phyloP scores from a whole-genome alignment of 129 eudicot species.

The Arctium lappa region DNA sequence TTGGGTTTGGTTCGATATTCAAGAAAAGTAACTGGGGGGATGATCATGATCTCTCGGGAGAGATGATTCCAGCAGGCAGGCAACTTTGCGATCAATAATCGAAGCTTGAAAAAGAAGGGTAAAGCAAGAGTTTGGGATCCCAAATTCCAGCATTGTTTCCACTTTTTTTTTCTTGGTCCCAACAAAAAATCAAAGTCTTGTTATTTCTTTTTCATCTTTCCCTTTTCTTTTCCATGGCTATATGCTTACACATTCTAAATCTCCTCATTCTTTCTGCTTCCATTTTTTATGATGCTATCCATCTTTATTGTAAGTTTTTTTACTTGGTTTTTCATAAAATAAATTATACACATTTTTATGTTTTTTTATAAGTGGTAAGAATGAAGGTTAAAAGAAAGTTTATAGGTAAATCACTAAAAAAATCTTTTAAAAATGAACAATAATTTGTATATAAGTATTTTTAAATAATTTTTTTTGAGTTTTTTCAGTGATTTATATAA shows the following conservation, averaged over 20 bases:
- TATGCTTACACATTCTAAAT: background rate
- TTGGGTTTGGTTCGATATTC: conserved; percentile 11
- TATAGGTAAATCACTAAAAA: no score
- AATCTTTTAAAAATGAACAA: no score
- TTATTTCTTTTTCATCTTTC: background rate
- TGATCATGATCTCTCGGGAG: background rate
- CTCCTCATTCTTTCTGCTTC: background rate
- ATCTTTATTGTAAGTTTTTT: background rate
- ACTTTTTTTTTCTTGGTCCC: conserved; percentile 37
- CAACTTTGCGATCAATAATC: conserved; percentile 24
- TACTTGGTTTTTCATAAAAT: background rate
- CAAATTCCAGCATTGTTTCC: conserved; percentile 14
- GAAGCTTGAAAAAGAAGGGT: conserved; percentile 1
- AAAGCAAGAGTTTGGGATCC: conserved; percentile 31
- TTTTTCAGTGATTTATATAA: no score
- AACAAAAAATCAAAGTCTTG: conserved; percentile 18
- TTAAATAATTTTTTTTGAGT: no score
- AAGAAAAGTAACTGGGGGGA: conserved; percentile 7
- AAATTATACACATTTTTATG: background rate
- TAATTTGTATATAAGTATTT: no score
- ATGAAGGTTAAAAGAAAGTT: no score
- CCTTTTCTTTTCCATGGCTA: background rate
- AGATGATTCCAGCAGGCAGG: background rate
- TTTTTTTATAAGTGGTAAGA: no score
- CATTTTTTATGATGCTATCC: background rate